phyloP scores from a whole-genome alignment of 1,139 yeast genomes.

The Barnettozyma hawaiiensis region DNA sequence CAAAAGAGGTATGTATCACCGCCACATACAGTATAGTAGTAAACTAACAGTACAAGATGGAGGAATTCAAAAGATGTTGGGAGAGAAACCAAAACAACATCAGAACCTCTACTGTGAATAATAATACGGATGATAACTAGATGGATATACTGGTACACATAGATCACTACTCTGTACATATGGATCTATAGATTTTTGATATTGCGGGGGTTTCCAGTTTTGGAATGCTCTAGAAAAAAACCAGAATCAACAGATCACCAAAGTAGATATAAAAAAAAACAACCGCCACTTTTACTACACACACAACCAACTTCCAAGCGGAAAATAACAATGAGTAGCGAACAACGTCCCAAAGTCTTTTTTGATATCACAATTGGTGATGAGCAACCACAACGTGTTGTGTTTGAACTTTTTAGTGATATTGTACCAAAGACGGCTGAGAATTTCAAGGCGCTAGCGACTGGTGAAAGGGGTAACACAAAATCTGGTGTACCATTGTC shows the following conservation, averaged over 20 bases:
- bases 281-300: not conserved
- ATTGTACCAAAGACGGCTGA: constrained; percentile 91
- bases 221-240: constrained; percentile 8
- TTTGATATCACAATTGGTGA: constrained; percentile 72
- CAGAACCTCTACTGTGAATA: constrained; percentile 35
- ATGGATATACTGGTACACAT: not conserved
- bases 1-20: constrained; percentile 41
- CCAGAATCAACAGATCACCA: too few species aligned
- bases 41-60: constrained; percentile 34
- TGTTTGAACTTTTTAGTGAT: constrained; percentile 70
- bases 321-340: constrained; percentile 12
- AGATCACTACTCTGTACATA: constrained; percentile 2
- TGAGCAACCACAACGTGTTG: constrained; percentile 62
- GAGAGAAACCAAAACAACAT: constrained; percentile 45
- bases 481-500: constrained; percentile 56
- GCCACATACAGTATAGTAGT: not conserved
- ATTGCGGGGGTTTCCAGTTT: not conserved
- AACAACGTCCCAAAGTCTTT: constrained; percentile 49
- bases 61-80: constrained; percentile 59
- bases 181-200: not conserved
- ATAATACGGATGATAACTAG: constrained; percentile 10
- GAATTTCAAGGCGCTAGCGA: constrained; percentile 84
- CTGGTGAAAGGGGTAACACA: constrained; percentile 81
- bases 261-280: too few species aligned
- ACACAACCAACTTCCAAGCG: not conserved